phyloP scores from a whole-genome alignment of 106 monocot genomes.

The Apostasia ramifera region DNA sequence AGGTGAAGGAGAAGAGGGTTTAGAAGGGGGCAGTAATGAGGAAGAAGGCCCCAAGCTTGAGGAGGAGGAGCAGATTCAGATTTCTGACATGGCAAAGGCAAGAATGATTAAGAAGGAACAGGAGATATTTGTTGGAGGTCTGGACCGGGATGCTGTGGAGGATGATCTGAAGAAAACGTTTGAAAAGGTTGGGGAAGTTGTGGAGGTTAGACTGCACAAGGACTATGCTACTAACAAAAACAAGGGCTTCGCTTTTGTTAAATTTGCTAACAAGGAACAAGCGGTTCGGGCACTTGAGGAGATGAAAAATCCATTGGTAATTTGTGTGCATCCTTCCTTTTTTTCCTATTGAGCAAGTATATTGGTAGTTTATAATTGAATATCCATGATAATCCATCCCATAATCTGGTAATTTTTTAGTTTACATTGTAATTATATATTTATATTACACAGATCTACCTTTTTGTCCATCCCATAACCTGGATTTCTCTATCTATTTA shows the following conservation, averaged over 20 bases:
- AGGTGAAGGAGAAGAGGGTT: conserved; percentile 9
- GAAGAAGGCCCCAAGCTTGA: conserved; percentile 17
- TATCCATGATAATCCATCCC: no score
- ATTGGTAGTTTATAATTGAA: no score
- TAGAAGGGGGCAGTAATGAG: conserved; percentile 12
- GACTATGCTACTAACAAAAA: conserved; percentile 59
- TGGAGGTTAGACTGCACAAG: conserved; percentile 54
- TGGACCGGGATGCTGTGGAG: conserved; percentile 58
- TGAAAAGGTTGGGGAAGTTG: conserved; percentile 53
- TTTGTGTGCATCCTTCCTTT: not conserved
- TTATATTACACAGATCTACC: no score
- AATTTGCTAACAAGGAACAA: conserved; percentile 54
- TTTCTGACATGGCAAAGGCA: conserved; percentile 54
- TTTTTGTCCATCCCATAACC: no score
- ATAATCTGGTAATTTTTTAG: no score
- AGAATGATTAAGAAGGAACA: conserved; percentile 58
- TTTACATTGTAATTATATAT: no score
- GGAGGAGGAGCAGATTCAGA: conserved; percentile 48
- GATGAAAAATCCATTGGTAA: conserved; percentile 52
- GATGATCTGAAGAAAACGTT: conserved; percentile 55
- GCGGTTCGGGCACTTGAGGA: conserved; percentile 27
- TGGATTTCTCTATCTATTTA: no score
- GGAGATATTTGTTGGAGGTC: conserved; percentile 67
- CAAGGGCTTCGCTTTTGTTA: conserved; percentile 75
- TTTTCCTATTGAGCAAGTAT: not conserved